These are phyloP conservation scores for Daldinia concentrica DNA, from an alignment of 495 filamentous ascomycete genomes.

Conservation along the genomic window DNA sequence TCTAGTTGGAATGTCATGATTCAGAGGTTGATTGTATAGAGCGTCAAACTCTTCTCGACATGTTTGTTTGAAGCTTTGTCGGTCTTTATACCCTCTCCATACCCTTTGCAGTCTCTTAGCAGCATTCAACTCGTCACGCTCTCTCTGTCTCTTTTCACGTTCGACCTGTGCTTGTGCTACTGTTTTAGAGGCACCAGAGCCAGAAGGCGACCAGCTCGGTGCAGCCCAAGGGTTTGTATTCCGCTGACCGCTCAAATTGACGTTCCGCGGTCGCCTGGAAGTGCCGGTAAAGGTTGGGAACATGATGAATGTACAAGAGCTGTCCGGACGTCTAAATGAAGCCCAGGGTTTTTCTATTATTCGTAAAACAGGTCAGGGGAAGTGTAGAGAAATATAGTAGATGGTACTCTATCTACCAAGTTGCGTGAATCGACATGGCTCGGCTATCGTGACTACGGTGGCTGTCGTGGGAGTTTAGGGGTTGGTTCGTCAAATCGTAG, in stretches of 20 bases:
- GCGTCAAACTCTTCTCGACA: slow-evolving; percentile 78
- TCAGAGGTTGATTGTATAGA: slow-evolving; percentile 43
- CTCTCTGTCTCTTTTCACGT: slow-evolving; percentile 78
- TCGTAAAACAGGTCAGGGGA: background rate
- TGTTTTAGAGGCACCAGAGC: slow-evolving; percentile 73
- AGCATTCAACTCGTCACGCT: slow-evolving; percentile 80
- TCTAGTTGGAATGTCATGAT: slow-evolving; percentile 34
- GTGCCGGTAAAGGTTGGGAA: slow-evolving; percentile 90
- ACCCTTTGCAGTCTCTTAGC: slow-evolving; percentile 76
- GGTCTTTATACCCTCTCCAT: slow-evolving; percentile 82
- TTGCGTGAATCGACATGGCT: slow-evolving; percentile 24
- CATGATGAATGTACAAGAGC: slow-evolving; percentile 61
- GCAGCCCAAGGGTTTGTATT: slow-evolving; percentile 77
- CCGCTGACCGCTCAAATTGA: slow-evolving; percentile 88
- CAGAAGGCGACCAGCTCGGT: slow-evolving; percentile 55
- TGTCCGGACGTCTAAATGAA: background rate
- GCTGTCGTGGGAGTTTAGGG: background rate
- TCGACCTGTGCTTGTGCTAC: slow-evolving; percentile 88
- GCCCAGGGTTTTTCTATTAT: background rate
- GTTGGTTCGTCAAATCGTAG: background rate
- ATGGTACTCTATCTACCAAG: slow-evolving; percentile 14
- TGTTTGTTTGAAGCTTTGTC: slow-evolving; percentile 62
- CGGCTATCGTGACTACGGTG: slow-evolving; percentile 1
- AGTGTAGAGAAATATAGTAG: background rate
- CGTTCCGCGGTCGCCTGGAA: slow-evolving; percentile 84